Evolutionary conservation across 225 moss, liverwort and hornwort genomes (phyloP).

Genomic region (Bryum argenteum): DNA sequence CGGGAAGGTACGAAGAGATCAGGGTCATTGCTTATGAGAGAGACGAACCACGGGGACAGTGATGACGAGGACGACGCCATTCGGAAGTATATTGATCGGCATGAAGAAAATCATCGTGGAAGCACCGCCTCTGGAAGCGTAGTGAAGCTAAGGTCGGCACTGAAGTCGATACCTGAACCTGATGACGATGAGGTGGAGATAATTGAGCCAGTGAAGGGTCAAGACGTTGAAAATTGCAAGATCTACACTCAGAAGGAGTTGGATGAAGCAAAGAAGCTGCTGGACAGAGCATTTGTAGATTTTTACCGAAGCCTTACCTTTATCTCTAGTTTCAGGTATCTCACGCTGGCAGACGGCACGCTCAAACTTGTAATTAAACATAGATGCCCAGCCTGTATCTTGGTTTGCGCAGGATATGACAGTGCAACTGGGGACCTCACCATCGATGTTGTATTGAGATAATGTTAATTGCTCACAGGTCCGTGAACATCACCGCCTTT

Average conservation of each 20-base stretch:
- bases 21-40: constrained; percentile 3
- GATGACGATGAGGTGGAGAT: background rate
- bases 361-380: background rate
- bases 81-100: constrained; percentile 24
- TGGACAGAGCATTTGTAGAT: constrained; percentile 65
- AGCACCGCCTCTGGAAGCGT: background rate
- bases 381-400: background rate
- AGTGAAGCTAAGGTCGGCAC: background rate
- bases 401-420: background rate
- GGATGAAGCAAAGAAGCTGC: constrained; percentile 50
- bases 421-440: background rate
- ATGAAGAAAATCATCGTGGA: background rate
- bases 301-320: constrained; percentile 63
- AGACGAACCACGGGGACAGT: background rate
- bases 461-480: constrained; percentile 35
- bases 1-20: constrained; percentile 1
- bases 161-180: constrained; percentile 15
- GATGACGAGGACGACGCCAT: constrained; percentile 16
- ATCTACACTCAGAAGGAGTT: constrained; percentile 36
- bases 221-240: constrained; percentile 25
- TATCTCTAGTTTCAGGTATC: constrained; percentile 64
- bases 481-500: constrained; percentile 65
- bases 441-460: background rate
- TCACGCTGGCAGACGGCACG: background rate
- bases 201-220: constrained; percentile 15